These are phyloP conservation scores for Penicillium digitatum DNA, from an alignment of 2,329 filamentous ascomycete genomes.

Conservation along the genomic window DNA sequence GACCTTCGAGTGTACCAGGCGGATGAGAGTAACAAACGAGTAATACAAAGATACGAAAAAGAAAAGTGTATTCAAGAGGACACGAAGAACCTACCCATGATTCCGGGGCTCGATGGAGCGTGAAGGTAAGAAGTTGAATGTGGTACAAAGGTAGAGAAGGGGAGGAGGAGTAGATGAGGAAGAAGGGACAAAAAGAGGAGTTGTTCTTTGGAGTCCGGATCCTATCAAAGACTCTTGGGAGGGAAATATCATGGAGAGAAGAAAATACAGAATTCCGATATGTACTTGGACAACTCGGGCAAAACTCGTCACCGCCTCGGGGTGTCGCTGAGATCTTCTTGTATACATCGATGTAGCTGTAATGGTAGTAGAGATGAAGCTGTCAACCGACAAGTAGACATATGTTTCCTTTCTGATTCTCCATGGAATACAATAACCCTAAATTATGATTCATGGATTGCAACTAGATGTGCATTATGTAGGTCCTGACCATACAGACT, in stretches of 20 bases:
- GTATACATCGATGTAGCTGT: not conserved
- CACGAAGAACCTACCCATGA: constrained; percentile 24
- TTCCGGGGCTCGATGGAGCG: constrained; percentile 4
- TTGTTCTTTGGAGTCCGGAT: not conserved
- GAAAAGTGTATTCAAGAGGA: constrained; percentile 3
- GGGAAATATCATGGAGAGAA: not conserved
- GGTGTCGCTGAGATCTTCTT: not conserved
- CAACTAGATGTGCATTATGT: not conserved
- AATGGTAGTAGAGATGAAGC: not conserved
- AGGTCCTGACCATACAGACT: not conserved
- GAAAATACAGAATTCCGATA: constrained; percentile 2
- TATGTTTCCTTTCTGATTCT: not conserved
- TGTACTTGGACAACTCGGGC: constrained; percentile 1
- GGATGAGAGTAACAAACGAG: constrained; percentile 14
- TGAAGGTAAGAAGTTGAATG: constrained; percentile 9
- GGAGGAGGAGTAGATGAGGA: not conserved
- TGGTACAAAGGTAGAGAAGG: constrained; percentile 6
- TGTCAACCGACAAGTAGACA: no score
- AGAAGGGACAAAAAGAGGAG: not conserved
- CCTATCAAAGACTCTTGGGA: not conserved
- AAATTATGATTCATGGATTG: not conserved
- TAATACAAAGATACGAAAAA: constrained; percentile 22
- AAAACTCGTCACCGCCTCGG: constrained; percentile 6
- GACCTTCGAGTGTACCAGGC: constrained; percentile 21
- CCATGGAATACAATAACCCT: not conserved